Conservation (phyloP, 305 asterid species). For the Andrographis paniculata region DNA sequence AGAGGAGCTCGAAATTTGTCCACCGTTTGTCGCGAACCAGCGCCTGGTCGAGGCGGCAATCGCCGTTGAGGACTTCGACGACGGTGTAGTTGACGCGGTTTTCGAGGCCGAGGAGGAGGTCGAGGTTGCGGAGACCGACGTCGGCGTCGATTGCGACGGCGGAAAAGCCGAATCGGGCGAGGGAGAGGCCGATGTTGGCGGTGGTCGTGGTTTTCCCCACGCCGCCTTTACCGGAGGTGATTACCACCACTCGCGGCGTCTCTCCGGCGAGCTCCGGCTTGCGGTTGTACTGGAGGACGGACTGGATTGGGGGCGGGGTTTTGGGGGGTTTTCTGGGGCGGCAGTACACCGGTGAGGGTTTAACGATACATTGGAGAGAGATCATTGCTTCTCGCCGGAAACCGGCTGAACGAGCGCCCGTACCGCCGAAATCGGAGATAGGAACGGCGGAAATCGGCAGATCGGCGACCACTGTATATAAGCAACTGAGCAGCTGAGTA, state of each 20-base stretch:
- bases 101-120: slow-evolving; percentile 86
- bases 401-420: slow-evolving; percentile 4
- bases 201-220: slow-evolving; percentile 97
- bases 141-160: slow-evolving; percentile 96
- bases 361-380: slow-evolving; percentile 43
- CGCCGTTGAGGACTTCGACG: slow-evolving; percentile 87
- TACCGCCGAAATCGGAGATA: slow-evolving; percentile 11
- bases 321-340: slow-evolving; percentile 27
- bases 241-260: slow-evolving; percentile 81
- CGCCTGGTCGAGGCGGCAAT: slow-evolving; percentile 96
- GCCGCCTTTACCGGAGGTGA: slow-evolving; percentile 96
- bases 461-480: background rate
- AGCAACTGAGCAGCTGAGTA: slow-evolving; percentile 14
- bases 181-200: slow-evolving; percentile 88
- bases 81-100: slow-evolving; percentile 97
- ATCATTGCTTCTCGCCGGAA: slow-evolving; percentile 35
- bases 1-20: slow-evolving; percentile 82
- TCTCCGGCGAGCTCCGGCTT: slow-evolving; percentile 93
- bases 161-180: slow-evolving; percentile 82
- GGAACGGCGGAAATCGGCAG: background rate
- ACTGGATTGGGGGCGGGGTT: slow-evolving; percentile 34
- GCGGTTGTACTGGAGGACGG: slow-evolving; percentile 87
- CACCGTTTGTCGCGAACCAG: slow-evolving; percentile 87
- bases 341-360: slow-evolving; percentile 35
- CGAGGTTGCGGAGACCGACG: slow-evolving; percentile 92